Percentiles rank a stretch among this genome's conserved stretches.
Evolutionary conservation across 106 monocot genomes (phyloP).

Genomic region (Hemerocallis citrina): DNA sequence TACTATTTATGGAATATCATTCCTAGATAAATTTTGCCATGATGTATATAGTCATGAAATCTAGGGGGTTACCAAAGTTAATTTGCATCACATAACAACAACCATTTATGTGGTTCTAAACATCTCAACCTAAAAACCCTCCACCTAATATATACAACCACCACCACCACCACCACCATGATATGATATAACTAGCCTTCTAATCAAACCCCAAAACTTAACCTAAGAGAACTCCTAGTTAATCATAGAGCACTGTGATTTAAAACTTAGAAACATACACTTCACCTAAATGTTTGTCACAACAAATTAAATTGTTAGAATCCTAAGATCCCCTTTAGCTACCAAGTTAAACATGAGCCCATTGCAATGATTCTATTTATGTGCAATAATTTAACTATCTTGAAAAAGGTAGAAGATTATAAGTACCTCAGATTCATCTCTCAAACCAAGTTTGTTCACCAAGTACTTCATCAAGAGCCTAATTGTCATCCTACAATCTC

Average conservation of each 20-base stretch:
- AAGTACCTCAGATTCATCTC: slow-evolving; percentile 62
- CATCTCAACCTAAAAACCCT: background rate
- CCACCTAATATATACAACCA: background rate
- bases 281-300: slow-evolving; percentile 9
- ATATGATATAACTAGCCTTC: slow-evolving; percentile 1
- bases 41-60: no score
- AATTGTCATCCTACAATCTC: slow-evolving; percentile 58
- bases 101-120: background rate
- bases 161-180: slow-evolving; percentile 6
- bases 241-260: background rate
- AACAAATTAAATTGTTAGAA: background rate
- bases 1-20: background rate
- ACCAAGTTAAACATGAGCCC: background rate
- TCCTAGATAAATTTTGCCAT: background rate
- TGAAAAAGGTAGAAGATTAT: background rate
- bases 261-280: background rate
- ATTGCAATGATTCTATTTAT: background rate
- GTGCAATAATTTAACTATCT: background rate
- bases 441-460: slow-evolving; percentile 52
- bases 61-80: no score
- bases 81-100: no score
- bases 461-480: slow-evolving; percentile 71
- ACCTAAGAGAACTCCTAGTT: slow-evolving; percentile 2
- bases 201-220: no score
- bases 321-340: slow-evolving; percentile 12